Base-by-base conservation (phyloP, 2,329 filamentous ascomycete species). In the Ophiostoma piceae region DNA sequence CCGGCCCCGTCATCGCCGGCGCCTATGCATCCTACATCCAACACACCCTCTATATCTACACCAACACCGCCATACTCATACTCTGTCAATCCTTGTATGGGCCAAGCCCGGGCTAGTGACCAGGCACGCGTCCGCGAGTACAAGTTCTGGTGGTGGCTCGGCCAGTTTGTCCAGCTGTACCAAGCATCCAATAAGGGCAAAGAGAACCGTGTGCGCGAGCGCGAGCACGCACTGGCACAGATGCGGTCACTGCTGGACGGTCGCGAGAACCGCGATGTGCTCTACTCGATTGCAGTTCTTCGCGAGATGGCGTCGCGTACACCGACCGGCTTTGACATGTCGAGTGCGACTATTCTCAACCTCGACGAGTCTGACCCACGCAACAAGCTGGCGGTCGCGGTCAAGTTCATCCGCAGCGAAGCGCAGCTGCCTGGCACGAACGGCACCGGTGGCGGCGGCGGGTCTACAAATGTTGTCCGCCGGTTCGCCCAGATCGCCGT, bases 201-300 rank as follows among this genome's bases (percentile, higher is more conserved):
- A 47, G 66, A 67, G 41, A 67, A 93, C 69, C 84, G 87, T 37
- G 78, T 80, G 71, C 74, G 82, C 74, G 82, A 57, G 66, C 86
- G 92, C 47, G 89, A 93, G 68, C 84, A 88, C 35, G 85, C 87
- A 1, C 81, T 97, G 39, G 79, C 79, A 4, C 84, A 84, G 68
- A 86, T 92, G 78, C 88, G 92, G 41, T 84, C 84, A 70, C 83
- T 94, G 29, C 84, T 97, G 14, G 90, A 92, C 74, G 90, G 90
- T 66, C 86, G 90, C 32, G 94, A 97, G 80, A 95, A 94, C 75
- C 88, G 94, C 68, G 93, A 97, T 77, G 90, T 97, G 22, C 86
- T 97, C 70, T 97, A 97, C 79, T 95, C 92, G 0, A 90, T 97
- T 73, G 92, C 91, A 9, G 87, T 96, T 69, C 88, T 91, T 19